Conservation (phyloP, 345 rosid species). For the Eucalyptus erythrocorys region DNA sequence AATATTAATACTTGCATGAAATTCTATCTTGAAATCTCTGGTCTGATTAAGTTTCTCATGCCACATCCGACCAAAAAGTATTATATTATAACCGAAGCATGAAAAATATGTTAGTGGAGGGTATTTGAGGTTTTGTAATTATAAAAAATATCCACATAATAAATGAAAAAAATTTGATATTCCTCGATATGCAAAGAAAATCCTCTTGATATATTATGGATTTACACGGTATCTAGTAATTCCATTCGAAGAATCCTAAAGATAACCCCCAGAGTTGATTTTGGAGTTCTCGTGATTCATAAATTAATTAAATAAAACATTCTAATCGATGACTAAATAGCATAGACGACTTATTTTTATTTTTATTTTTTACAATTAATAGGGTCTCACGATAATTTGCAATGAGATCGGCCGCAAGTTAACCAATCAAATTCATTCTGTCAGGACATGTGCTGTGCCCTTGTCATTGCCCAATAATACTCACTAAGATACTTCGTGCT, state of each 20-base stretch:
- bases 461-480: background rate
- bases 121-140: background rate
- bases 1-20: background rate
- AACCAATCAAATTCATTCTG: background rate
- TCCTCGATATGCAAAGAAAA: accelerated
- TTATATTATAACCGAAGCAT: no score
- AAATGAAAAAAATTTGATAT: background rate
- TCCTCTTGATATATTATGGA: background rate
- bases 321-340: background rate
- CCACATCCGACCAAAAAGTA: background rate
- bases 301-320: background rate
- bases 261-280: background rate
- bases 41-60: background rate
- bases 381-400: background rate
- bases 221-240: background rate
- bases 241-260: background rate
- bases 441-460: background rate
- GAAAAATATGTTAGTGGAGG: background rate
- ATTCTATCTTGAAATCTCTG: background rate
- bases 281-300: background rate
- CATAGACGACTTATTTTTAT: background rate
- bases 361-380: background rate
- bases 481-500: background rate
- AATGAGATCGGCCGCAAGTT: background rate
- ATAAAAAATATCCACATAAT: accelerated